phyloP scores from a whole-genome alignment of 192 early-diverging fungal genomes.

The Fimicolochytrium jonesii region DNA sequence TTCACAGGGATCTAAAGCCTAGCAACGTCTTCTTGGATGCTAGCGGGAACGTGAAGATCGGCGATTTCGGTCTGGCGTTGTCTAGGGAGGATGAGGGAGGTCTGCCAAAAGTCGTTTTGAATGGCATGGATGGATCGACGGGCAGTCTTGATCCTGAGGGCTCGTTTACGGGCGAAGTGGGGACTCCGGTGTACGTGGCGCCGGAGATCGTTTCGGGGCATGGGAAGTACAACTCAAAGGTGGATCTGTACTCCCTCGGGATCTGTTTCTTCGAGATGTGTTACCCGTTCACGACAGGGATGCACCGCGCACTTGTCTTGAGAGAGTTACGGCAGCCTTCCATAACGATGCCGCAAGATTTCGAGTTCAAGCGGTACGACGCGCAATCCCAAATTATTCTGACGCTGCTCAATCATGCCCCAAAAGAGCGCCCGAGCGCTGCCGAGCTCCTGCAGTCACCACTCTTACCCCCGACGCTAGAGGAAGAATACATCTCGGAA shows the following conservation, averaged over 20 bases:
- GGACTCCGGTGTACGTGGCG: constrained; percentile 89
- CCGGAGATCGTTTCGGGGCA: constrained; percentile 37
- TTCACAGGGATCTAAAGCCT: constrained; percentile 86
- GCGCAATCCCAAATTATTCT: constrained; percentile 70
- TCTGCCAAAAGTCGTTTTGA: too few species aligned
- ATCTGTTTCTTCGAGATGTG: constrained; percentile 68
- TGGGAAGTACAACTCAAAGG: constrained; percentile 72
- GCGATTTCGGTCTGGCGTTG: constrained; percentile 75
- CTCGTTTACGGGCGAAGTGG: constrained; percentile 58
- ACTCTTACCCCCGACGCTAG: constrained; percentile 70
- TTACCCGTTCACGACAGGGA: constrained; percentile 67
- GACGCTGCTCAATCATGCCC: constrained; percentile 65
- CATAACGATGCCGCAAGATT: constrained; percentile 67
- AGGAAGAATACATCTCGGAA: constrained; percentile 86
- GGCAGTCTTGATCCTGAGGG: constrained; percentile 19
- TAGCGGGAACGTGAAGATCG: constrained; percentile 51
- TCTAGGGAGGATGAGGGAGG: constrained; percentile 29
- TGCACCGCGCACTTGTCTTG: constrained; percentile 71
- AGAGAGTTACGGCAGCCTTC: constrained; percentile 65
- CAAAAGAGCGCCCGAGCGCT: constrained; percentile 73
- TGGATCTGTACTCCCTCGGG: constrained; percentile 76
- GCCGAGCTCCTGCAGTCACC: constrained; percentile 77
- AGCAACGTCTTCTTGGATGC: constrained; percentile 50
- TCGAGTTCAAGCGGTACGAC: constrained; percentile 56
- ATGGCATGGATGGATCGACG: background rate